Percentiles rank a stretch among this genome's conserved stretches.
phyloP scores from a whole-genome alignment of 768 basidiomycete genomes.

The Rhodocollybia butyracea region DNA sequence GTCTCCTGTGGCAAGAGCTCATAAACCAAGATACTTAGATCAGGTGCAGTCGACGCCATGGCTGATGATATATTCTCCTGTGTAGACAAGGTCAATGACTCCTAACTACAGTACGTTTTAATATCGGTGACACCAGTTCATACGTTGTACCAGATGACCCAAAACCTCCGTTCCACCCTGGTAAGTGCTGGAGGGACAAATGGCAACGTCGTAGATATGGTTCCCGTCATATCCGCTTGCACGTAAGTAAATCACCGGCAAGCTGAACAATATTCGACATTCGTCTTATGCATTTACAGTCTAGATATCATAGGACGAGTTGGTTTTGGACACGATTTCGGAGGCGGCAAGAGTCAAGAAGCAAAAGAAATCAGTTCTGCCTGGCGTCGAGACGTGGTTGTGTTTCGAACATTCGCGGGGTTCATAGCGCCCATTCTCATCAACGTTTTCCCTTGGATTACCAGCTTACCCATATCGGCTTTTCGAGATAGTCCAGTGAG shows the following conservation, averaged over 20 bases:
- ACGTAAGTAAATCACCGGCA: slow-evolving; percentile 10
- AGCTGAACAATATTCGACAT: not conserved
- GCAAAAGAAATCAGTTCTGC: slow-evolving; percentile 21
- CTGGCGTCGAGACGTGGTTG: slow-evolving; percentile 19
- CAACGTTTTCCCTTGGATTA: slow-evolving; percentile 24
- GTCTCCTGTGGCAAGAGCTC: not conserved
- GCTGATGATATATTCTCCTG: slow-evolving; percentile 29
- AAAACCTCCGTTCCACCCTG: not conserved
- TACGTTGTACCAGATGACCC: not conserved
- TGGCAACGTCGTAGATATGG: not conserved
- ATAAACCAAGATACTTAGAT: slow-evolving; percentile 11
- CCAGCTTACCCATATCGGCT: slow-evolving; percentile 18
- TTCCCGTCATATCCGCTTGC: slow-evolving; percentile 4
- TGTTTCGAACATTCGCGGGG: slow-evolving; percentile 15
- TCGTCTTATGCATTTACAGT: slow-evolving; percentile 9
- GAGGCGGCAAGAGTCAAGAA: slow-evolving; percentile 16
- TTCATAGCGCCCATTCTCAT: slow-evolving; percentile 28
- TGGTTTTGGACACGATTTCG: slow-evolving; percentile 40
- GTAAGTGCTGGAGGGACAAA: no score
- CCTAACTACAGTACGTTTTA: no score
- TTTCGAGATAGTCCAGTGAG: slow-evolving; percentile 22
- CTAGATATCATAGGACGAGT: slow-evolving; percentile 31
- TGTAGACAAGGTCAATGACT: slow-evolving; percentile 25
- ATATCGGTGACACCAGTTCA: not conserved
- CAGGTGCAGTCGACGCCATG: slow-evolving; percentile 31